These are phyloP conservation scores for Colletotrichum sp. DNA, from an alignment of 2,329 filamentous ascomycete genomes.

Conservation along the genomic window DNA sequence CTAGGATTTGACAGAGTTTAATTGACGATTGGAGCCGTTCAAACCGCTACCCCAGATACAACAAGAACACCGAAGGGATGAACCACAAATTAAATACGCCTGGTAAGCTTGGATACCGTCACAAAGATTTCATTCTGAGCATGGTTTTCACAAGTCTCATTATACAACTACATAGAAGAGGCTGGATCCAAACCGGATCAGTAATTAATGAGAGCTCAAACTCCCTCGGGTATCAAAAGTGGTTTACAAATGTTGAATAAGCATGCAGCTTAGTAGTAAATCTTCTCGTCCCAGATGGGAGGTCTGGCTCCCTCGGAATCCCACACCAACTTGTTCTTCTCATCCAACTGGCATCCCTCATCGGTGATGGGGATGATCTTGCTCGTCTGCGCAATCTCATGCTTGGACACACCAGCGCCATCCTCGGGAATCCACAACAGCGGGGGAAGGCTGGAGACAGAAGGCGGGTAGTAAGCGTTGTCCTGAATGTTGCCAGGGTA, in stretches of 20 bases:
- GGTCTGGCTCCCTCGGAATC: conserved; percentile 44
- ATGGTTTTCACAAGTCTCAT: not conserved
- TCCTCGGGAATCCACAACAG: conserved; percentile 88
- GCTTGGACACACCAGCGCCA: conserved; percentile 71
- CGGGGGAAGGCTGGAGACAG: conserved; percentile 65
- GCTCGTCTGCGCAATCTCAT: conserved; percentile 76
- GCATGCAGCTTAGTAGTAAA: conserved; percentile 39
- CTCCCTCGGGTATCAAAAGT: conserved; percentile 17
- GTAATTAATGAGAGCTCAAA: conserved; percentile 12
- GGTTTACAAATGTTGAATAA: not conserved
- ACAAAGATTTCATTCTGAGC: fast-evolving
- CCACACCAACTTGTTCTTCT: conserved; percentile 59
- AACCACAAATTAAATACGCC: not conserved
- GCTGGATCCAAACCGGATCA: not conserved
- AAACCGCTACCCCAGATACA: no score
- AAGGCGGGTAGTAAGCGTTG: conserved; percentile 77
- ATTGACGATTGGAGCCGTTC: not conserved
- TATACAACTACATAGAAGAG: not conserved
- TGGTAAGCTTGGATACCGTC: fast-evolving
- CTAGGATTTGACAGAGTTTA: fast-evolving
- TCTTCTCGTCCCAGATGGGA: conserved; percentile 49
- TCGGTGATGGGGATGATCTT: conserved; percentile 81
- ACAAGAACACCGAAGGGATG: not conserved
- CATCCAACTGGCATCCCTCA: conserved; percentile 72
- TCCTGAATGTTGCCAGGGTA: conserved; percentile 67